Evolutionary conservation across 2,329 filamentous ascomycete species (phyloP), one percentile per base, ranked within the genome.

Genomic region (Exophiala sp.): DNA sequence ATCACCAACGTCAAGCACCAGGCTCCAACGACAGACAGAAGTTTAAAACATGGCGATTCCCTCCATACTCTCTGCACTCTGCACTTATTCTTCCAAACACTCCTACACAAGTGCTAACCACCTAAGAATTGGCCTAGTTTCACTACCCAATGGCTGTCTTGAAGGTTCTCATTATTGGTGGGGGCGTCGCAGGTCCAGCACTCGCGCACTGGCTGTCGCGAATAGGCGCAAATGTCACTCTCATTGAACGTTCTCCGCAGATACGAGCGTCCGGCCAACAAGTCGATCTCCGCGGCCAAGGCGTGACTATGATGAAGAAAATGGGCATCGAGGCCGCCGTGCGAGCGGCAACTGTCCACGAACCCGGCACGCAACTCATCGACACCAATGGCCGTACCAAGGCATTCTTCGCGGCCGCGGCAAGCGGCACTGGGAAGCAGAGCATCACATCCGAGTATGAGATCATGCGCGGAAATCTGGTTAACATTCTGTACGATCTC

Each of bases 401-500:
- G 54, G 80, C 75, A 9, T 69, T 65, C 18, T 74, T 81, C 51
- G 63, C 64, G 5, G 68, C 68, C 18, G 73, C 0, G 76, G 36
- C 52, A 56, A 67, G 29, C 66, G 67, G 2, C 14, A 38, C 35
- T 5, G 35, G 35, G 10, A 24, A 59, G 12, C 70, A 73, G 43
- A 68, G 67, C 58, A 65, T 81, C 21, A 80, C 77, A 0, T 77
- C 74, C 54, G 82, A 85, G 52, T 83, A 74, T 55, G 82, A 85
- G 68, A 78, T 85, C 45, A 78, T 85, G 73, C 71, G 82, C 7
- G 80, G 78, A 0, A 78, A 83, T 48, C 62, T 85, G n/a, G 74
- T 75, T 3, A 65, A 69, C 9, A 68, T 84, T 2, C 63, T 85
- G 1, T 77, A 78, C 58, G 71, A 78, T 41, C 46, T 57, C 16